Evolutionary conservation across 768 basidiomycete genomes (phyloP), one percentile per base, ranked within the genome.

Genomic region (Xerocomellus dryophilus): DNA sequence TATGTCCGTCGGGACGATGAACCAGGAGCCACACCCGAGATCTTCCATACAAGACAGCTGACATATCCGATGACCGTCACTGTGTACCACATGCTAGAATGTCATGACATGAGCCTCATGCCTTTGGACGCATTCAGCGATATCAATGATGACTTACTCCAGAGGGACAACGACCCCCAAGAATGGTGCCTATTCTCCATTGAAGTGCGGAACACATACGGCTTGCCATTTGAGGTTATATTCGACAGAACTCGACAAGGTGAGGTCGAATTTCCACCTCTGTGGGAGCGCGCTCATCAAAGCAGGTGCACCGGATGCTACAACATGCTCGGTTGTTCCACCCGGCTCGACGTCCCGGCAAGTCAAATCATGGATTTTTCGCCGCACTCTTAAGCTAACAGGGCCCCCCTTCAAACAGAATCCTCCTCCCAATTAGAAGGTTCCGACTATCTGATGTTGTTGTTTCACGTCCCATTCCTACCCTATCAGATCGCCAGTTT

Each of bases 31-130:
- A 67, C 73, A 1, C 63, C 75, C 1, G 76, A 81, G 45, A 70
- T 83, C 39, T 96, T 98, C 69, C 82, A 94, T 66, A 85, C 91
- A 25, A 88, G 97, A 23, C 93, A 92, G 64, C 71, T 98, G 48
- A 82, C 86, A 29, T 93, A 93, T 65, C 93, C 95, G 5, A 79
- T 98, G 58, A 79, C 89, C 63, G 89, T 97, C 54, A 96, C 95
- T 4, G 97, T 98, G 12, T 97, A 98, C 67, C 90, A 91, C 61
- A 95, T 95, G 78, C 82, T 98, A 27, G 91, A 96, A 68, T 91
- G 90, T 62, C 80, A 86, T 58, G 78, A 79, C 36, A 87, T 98
- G 84, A 86, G 91, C 59, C 76, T 97, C 56, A 71, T 93, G 34
- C 84, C 89, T 14, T 83, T 90, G 54, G 51, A 59, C 34, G 43